Evolutionary conservation across 2,329 filamentous ascomycete species (phyloP), one percentile per base, ranked within the genome.

Genomic region (Xylariales sp.): DNA sequence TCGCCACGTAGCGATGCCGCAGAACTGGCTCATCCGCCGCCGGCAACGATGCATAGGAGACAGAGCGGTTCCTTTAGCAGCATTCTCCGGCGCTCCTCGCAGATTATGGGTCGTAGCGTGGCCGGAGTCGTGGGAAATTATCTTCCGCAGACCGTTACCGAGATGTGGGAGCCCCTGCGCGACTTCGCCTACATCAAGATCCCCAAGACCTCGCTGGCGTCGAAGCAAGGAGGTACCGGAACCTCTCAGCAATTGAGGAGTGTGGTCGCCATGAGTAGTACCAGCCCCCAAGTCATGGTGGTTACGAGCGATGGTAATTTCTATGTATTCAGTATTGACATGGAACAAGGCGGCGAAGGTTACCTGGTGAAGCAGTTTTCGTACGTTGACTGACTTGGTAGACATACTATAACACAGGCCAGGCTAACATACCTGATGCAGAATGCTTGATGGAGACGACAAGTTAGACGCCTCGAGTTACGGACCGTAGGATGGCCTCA

Each of bases 171-270:
- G 56, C 93, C 93, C 0, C 72, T 85, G 45, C 80, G 93, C 41
- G 93, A 98, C 63, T 98, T 98, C 66, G 93, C 93, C 1, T 97
- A 88, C 74, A 90, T 97, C 57, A 95, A 93, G 61, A 79, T 98
- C 35, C 91, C 91, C 11, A 88, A 85, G 57, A 54, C 56, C 43
- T 47, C 65, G 3, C 47, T 65, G 20, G 53, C 56, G 18, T 46
- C 51, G 8, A 51, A 56, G 2, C 51, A 54, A 14, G 55, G 56
- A 14, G 42, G 46, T 10, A 42, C 45, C n/a, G 29, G 28, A 14
- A 15, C 9, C 15, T 35, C 49, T 2, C 53, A 55, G 9, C 82
- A 87, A 0, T 64, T 95, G 29, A 76, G 86, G 50, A 95, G 88
- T 51, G 91, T 98, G n/a, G 93, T 98, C 31, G 91, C 93, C 7